Base-by-base conservation (phyloP, 2,329 filamentous ascomycete genomes). In the Ophiosphaerella herpotricha region DNA sequence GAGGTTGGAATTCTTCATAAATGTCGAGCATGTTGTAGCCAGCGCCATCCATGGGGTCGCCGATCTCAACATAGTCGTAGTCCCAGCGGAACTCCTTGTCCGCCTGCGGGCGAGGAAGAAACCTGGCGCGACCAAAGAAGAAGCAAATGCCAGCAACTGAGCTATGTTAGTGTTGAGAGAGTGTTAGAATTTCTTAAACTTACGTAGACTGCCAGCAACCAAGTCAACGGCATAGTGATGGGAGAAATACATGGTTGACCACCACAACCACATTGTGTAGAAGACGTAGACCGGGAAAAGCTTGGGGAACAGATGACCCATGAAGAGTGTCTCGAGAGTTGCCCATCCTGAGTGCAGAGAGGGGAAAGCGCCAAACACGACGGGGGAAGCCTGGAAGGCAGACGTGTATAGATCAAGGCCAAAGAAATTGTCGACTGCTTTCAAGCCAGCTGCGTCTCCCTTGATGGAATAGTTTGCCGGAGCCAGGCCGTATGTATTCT, bases 171-270 rank as follows among this genome's bases (percentile, higher is more conserved):
- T 4, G n/a, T 24, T 31, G 12, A 7, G 13, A 8, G 6, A 14
- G 1, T 3, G 4, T 18, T 8, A 26, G 7, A 8, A 40, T 24
- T 8, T 29, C 26, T 8, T 29, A 6, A 18, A 68, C 73, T 68
- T 70, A 75, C 73, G 75, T 43, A 96, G 79, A 70, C 88, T 91
- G 61, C 93, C 93, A 32, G 84, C 90, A 23, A 97, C 90, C 43
- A 97, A 80, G 73, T 97, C 93, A 35, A 97, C 89, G 29, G 92
- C 93, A 71, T 97, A 97, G 77, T 97, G 93, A 75, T 97, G 93
- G 67, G 90, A 95, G 44, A 97, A 84, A 71, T 97, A 97, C 91
- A 97, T 96, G 61, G 93, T 97, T 11, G 92, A 89, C 91, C 93
- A 97, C 90, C 91, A 97, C 66, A 97, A 86, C 93, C 93, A 97